These are phyloP conservation scores for Zygosaccharomyces sapae DNA, from an alignment of 1,139 yeast genomes.

Conservation along the genomic window DNA sequence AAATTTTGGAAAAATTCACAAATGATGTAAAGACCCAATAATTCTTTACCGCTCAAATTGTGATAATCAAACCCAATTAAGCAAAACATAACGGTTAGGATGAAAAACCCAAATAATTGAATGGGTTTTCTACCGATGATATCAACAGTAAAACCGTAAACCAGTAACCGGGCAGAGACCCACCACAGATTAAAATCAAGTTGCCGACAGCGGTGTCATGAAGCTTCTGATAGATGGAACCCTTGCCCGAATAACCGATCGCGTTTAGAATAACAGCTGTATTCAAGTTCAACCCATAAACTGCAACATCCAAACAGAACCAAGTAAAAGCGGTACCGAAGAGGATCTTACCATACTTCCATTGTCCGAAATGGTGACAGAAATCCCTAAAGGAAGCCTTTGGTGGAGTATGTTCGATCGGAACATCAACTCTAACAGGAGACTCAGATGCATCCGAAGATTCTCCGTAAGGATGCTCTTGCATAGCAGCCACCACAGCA, in stretches of 20 bases:
- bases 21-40: slow-evolving; percentile 68
- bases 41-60: slow-evolving; percentile 58
- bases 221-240: slow-evolving; percentile 58
- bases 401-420: slow-evolving; percentile 36
- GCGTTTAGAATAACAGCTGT: slow-evolving; percentile 76
- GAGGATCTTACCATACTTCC: slow-evolving; percentile 82
- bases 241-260: slow-evolving; percentile 68
- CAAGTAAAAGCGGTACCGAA: slow-evolving; percentile 95
- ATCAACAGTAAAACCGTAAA: slow-evolving; percentile 67
- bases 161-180: slow-evolving; percentile 93
- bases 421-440: background rate
- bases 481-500: slow-evolving; percentile 38
- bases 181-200: slow-evolving; percentile 84
- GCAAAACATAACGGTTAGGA: slow-evolving; percentile 61
- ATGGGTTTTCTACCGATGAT: slow-evolving; percentile 76
- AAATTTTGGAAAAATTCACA: slow-evolving; percentile 84
- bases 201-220: slow-evolving; percentile 84
- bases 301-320: slow-evolving; percentile 95
- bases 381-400: slow-evolving; percentile 56
- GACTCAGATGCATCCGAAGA: slow-evolving; percentile 1
- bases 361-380: slow-evolving; percentile 68
- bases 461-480: background rate
- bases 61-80: slow-evolving; percentile 74
- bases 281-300: slow-evolving; percentile 83
- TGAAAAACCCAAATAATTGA: slow-evolving; percentile 67